Base-by-base conservation (phyloP, 2,329 filamentous ascomycete genomes). In the Epichloe sylvatica region DNA sequence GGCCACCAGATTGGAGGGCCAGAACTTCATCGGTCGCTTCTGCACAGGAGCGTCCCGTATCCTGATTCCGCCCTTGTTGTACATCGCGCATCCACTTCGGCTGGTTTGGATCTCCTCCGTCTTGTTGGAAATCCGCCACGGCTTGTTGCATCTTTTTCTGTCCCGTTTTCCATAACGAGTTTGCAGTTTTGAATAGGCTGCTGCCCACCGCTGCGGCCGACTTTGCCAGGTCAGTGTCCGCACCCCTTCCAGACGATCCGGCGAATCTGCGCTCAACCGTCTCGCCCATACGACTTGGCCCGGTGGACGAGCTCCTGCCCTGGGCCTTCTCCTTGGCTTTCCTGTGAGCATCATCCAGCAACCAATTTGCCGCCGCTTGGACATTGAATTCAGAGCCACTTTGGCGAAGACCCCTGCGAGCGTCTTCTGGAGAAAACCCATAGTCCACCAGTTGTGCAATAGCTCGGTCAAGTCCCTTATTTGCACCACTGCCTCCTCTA, bases 81-180 rank as follows among this genome's bases (percentile, higher is more conserved):
- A 80, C 76, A 51, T 90, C 84, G 58, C 84, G 81, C 91, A 98
- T 95, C 92, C 92, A 98, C 62, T 87, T 92, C 0, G 92, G 92
- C 62, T 95, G 86, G 60, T 65, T 86, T 2, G 84, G 75, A 60
- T 95, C 89, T 15, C 64, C 83, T 40, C 42, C 51, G 5, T 76
- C 75, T 54, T 78, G 74, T 56, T 84, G 78, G 52, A 97, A 85
- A 15, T 98, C 92, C 8, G 89, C 82, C 35, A 97, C 86, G 4
- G 88, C 91, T 65, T 92, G 88, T 60, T 94, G 88, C 51, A 97
- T 78, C 63, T 87, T 90, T 67, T 95, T 98, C 61, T 90, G 87
- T 0, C 91, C 83, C 3, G 85, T 86, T 63, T 95, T 98, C 92
- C 92, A 98, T 0, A 97, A 69, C 1, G 87, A 91, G 56, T 94